These are phyloP conservation scores for Saccharomycopsis fermentans DNA, from an alignment of 805 yeast genomes.

Conservation along the genomic window DNA sequence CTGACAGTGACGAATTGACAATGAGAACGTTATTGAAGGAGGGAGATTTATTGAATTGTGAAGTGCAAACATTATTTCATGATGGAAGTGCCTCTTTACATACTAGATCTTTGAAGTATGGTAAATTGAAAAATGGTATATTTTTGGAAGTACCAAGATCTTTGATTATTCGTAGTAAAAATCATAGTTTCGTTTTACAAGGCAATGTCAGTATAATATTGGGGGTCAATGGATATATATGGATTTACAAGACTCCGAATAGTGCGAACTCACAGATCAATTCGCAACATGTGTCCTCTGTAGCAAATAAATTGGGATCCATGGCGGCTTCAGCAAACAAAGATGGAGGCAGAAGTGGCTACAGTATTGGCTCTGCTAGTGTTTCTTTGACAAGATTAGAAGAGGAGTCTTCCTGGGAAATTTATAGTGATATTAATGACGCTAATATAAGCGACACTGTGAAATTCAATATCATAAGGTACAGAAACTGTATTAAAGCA, in stretches of 20 bases:
- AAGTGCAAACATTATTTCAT: slow-evolving; percentile 78
- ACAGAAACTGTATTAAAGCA: slow-evolving; percentile 74
- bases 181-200: slow-evolving; percentile 81
- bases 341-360: slow-evolving; percentile 21
- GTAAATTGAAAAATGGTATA: slow-evolving; percentile 86
- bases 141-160: slow-evolving; percentile 75
- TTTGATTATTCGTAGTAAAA: slow-evolving; percentile 72
- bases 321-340: slow-evolving; percentile 23
- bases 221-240: slow-evolving; percentile 91
- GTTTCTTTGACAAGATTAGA: slow-evolving; percentile 76
- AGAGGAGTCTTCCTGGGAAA: slow-evolving; percentile 91
- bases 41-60: slow-evolving; percentile 92
- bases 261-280: slow-evolving; percentile 21
- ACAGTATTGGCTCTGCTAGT: slow-evolving; percentile 48
- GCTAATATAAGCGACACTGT: slow-evolving; percentile 45
- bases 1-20: slow-evolving; percentile 91
- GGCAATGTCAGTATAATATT: slow-evolving; percentile 86
- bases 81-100: slow-evolving; percentile 93
- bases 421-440: slow-evolving; percentile 85
- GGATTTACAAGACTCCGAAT: slow-evolving; percentile 66
- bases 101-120: slow-evolving; percentile 91
- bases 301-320: slow-evolving; percentile 26
- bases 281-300: slow-evolving; percentile 17
- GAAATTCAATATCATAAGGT: slow-evolving; percentile 71
- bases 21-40: slow-evolving; percentile 92